A percentile compares a stretch with the other conserved stretches of the same genome.
Evolutionary conservation across 192 early-diverging fungal species (phyloP).

Genomic region (Umbelopsis sp.): DNA sequence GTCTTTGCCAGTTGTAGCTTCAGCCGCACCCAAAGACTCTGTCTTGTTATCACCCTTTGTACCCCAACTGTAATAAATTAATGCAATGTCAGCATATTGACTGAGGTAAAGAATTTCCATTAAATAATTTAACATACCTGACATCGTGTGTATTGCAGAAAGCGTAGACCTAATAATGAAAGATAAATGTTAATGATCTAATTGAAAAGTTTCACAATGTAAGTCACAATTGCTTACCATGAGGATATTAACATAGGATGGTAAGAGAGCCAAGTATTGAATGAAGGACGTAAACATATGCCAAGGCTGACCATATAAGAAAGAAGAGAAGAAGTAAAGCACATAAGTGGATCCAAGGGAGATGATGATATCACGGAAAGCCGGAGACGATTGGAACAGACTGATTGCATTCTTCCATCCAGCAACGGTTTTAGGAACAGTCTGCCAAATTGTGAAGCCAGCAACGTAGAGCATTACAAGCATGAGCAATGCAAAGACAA

Average conservation of each 20-base stretch:
- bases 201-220: not conserved
- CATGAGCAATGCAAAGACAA: slow-evolving; percentile 84
- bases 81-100: too few relatives aligned
- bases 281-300: slow-evolving; percentile 89
- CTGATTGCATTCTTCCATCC: slow-evolving; percentile 19
- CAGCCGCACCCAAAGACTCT: slow-evolving; percentile 70
- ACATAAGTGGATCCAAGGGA: slow-evolving; percentile 83
- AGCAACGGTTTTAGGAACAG: slow-evolving; percentile 28
- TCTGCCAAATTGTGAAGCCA: slow-evolving; percentile 60
- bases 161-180: slow-evolving; percentile 63
- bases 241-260: slow-evolving; percentile 89
- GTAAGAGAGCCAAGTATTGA: slow-evolving; percentile 88
- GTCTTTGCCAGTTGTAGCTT: slow-evolving; percentile 67
- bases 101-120: too few relatives aligned
- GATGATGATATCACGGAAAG: slow-evolving; percentile 81
- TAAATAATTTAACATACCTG: slow-evolving; percentile 19
- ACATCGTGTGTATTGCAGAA: slow-evolving; percentile 96
- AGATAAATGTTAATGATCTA: not conserved
- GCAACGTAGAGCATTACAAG: slow-evolving; percentile 78
- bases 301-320: slow-evolving; percentile 85
- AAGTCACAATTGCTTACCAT: slow-evolving; percentile 59
- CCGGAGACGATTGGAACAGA: slow-evolving; percentile 25
- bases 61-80: slow-evolving; percentile 65
- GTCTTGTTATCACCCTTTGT: slow-evolving; percentile 85
- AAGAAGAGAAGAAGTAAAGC: slow-evolving; percentile 77